Percentiles rank a stretch among this genome's conserved stretches.
These are phyloP conservation scores for Prosopis cineraria DNA, from an alignment of 306 rosid species.

Conservation along the genomic window DNA sequence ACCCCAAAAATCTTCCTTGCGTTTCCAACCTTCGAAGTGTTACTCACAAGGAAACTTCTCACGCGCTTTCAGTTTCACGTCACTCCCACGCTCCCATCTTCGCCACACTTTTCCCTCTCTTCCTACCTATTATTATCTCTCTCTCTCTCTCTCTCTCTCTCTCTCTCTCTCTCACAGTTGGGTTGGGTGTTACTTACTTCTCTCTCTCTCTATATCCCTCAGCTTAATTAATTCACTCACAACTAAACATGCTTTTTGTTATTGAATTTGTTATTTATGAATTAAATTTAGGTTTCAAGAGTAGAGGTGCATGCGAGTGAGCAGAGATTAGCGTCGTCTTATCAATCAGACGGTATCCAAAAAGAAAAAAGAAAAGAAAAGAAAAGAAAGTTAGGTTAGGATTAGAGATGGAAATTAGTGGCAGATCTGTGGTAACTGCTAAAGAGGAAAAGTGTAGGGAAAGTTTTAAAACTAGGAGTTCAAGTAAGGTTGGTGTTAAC, in stretches of 20 bases:
- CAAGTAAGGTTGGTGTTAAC: conserved; percentile 46
- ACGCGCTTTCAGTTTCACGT: conserved; percentile 38
- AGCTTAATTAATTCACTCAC: not conserved
- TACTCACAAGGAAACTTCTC: conserved; percentile 48
- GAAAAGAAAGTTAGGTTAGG: conserved; percentile 34
- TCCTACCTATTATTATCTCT: not conserved
- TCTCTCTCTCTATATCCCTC: too few relatives aligned
- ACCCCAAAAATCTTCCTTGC: conserved; percentile 61
- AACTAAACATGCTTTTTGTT: conserved; percentile 36
- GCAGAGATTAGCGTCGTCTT: not conserved
- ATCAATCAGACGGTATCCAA: conserved; percentile 9
- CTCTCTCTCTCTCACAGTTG: not conserved
- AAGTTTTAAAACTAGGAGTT: conserved; percentile 35
- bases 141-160: too few relatives aligned
- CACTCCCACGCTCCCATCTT: conserved; percentile 39
- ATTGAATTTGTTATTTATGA: conserved; percentile 32
- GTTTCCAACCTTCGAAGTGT: conserved; percentile 68
- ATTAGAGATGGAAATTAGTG: conserved; percentile 42
- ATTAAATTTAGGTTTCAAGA: not conserved
- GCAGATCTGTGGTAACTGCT: conserved; percentile 35
- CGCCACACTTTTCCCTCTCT: conserved; percentile 34
- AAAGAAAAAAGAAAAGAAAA: too few relatives aligned
- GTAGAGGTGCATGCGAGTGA: conserved; percentile 24
- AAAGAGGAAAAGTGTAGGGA: conserved; percentile 17
- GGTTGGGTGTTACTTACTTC: conserved; percentile 29